Percentiles rank a stretch among this genome's conserved stretches.
Conservation (phyloP, 2,329 filamentous ascomycete genomes). For the Amesomyces nigricolor region DNA sequence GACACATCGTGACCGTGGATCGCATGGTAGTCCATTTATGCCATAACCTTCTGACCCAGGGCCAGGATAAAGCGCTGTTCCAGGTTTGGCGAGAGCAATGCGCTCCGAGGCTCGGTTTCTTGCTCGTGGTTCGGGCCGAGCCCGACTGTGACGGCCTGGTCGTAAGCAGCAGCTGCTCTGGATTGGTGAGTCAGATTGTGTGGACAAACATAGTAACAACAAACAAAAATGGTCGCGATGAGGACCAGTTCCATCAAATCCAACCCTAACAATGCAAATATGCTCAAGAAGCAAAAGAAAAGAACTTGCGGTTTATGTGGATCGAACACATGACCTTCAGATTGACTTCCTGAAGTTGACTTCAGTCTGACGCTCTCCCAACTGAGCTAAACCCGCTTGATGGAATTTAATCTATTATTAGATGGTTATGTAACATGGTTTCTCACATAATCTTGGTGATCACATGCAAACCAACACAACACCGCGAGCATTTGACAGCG, state of each 20-base stretch:
- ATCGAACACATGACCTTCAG: slow-evolving; percentile 28
- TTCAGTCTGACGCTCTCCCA: slow-evolving; percentile 26
- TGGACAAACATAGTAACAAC: neutral
- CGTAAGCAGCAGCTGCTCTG: neutral
- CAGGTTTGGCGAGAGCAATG: neutral
- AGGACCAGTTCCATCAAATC: neutral
- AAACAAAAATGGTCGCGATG: neutral
- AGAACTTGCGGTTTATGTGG: slow-evolving; percentile 15
- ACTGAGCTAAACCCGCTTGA: slow-evolving; percentile 28
- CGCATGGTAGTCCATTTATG: slow-evolving; percentile 51
- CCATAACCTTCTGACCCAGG: neutral
- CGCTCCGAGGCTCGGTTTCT: no score
- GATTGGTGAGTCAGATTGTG: no score
- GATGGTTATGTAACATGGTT: no score
- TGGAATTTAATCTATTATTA: neutral
- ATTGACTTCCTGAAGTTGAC: slow-evolving; percentile 15
- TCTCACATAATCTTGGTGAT: neutral
- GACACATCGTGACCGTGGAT: slow-evolving; percentile 56
- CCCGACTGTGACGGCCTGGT: slow-evolving; percentile 12
- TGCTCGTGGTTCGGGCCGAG: neutral
- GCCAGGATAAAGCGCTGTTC: neutral
- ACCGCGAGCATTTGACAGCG: neutral
- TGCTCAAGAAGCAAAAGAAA: neutral
- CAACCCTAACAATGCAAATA: no score
- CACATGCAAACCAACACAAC: slow-evolving; percentile 6